phyloP scores from a whole-genome alignment of 306 rosid species.

The Cucumis cinereus region DNA sequence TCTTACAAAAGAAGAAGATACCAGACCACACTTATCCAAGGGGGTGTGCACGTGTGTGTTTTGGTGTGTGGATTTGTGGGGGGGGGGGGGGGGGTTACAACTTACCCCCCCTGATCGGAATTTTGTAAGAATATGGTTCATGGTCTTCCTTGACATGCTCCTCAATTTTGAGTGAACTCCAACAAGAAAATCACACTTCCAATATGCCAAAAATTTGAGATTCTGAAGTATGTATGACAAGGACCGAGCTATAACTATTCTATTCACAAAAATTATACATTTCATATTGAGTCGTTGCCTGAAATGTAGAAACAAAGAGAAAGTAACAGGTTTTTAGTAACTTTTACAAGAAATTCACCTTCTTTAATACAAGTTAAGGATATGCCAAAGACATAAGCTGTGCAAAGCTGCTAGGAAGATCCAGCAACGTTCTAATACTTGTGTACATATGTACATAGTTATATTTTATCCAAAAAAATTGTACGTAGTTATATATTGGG shows the following conservation, averaged over 20 bases:
- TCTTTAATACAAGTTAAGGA: not conserved
- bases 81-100: not conserved
- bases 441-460: not conserved
- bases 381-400: not conserved
- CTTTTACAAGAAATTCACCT: not conserved
- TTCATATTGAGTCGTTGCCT: constrained; percentile 63
- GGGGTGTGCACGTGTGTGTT: not conserved
- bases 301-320: constrained; percentile 17
- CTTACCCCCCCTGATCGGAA: constrained; percentile 78
- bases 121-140: constrained; percentile 56
- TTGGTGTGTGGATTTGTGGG: not conserved
- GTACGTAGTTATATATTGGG: not conserved
- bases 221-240: constrained; percentile 53
- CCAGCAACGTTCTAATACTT: not conserved
- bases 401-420: not conserved
- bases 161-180: constrained; percentile 71
- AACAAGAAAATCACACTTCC: constrained; percentile 74
- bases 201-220: constrained; percentile 47
- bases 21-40: too few species aligned
- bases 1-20: too few species aligned
- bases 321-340: constrained; percentile 11
- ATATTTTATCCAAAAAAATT: too few species aligned
- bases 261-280: constrained; percentile 84
- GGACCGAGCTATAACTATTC: constrained; percentile 78
- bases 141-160: constrained; percentile 65